Evolutionary conservation across 2,329 filamentous ascomycete species (phyloP), one percentile per base, ranked within the genome.

Genomic region (Apiospora arundinis): DNA sequence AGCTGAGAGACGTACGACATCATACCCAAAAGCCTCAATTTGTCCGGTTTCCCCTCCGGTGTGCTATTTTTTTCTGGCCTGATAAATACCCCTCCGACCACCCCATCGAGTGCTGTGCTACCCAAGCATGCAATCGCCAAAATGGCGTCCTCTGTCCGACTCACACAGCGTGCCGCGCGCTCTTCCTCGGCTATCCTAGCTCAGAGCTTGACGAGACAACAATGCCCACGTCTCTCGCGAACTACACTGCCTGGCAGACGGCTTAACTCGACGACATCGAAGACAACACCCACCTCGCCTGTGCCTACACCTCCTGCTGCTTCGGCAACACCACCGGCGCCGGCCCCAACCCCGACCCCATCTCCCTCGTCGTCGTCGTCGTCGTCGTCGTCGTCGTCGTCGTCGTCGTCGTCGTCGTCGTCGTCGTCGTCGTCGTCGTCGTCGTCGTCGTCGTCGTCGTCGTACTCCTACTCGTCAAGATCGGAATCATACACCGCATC

Each of bases 401-500:
- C 66, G 25, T 67, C 63, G 7, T 71, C 66, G 25, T 67, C 63
- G 7, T 71, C 66, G 25, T 67, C 63, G 7, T 71, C 66, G 25
- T 67, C 63, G 7, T 71, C 66, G 25, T 67, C 63, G 7, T 71
- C 66, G 25, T 67, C 63, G 7, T 71, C 66, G 25, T 67, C 63
- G 7, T 71, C 66, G 25, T 67, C 63, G 7, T 71, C 66, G 25
- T 67, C 63, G 7, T 71, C 66, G 25, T 28, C 67, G 18, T 69
- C 67, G 18, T 68, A 44, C 1, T 68, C 66, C 14, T 63, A 37
- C 32, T 63, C 56, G 32, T 32, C 56, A 1, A 32, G 28, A 40
- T n/a, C 32, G 21, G 32, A 21, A 21, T 68, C 66, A 11, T 68
- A 32, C 44, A 37, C 14, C 25, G 44, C 66, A 1, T 69, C 32